Percentiles rank a stretch among this genome's conserved stretches.
Evolutionary conservation across 768 basidiomycete genomes (phyloP).

Genomic region (Boletus rubroflammeus): DNA sequence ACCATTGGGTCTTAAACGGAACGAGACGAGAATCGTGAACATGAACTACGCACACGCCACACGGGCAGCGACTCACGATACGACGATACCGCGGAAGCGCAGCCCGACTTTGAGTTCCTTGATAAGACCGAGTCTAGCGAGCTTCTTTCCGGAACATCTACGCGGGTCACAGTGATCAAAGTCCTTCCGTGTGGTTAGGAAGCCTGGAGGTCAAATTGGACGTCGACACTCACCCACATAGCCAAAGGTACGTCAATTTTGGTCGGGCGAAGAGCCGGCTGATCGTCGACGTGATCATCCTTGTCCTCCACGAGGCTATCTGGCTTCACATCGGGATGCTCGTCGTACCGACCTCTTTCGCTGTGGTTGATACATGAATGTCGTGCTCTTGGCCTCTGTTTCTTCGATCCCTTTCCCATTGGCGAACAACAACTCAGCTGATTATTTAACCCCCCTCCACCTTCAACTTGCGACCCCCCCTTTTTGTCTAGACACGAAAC

Average conservation of each 20-base stretch:
- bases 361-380: background rate
- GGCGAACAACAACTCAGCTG: too few species aligned
- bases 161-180: constrained; percentile 97
- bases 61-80: constrained; percentile 66
- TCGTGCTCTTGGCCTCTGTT: background rate
- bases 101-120: constrained; percentile 79
- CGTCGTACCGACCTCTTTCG: background rate
- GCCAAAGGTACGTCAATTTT: constrained; percentile 68
- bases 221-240: constrained; percentile 79
- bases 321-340: background rate
- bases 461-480: background rate
- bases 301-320: background rate
- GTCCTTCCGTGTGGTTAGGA: constrained; percentile 50
- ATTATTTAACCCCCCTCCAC: background rate
- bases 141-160: constrained; percentile 83
- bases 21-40: background rate
- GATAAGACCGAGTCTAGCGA: constrained; percentile 81
- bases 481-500: constrained; percentile 3
- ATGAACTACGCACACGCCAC: background rate
- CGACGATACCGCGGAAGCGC: constrained; percentile 86
- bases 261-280: background rate
- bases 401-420: constrained; percentile 8
- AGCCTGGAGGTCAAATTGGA: background rate
- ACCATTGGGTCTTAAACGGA: constrained; percentile 68
- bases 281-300: background rate